Evolutionary conservation across 495 filamentous ascomycete genomes (phyloP), one percentile per base, ranked within the genome.

Genomic region (Aspergillus coremiiformis): DNA sequence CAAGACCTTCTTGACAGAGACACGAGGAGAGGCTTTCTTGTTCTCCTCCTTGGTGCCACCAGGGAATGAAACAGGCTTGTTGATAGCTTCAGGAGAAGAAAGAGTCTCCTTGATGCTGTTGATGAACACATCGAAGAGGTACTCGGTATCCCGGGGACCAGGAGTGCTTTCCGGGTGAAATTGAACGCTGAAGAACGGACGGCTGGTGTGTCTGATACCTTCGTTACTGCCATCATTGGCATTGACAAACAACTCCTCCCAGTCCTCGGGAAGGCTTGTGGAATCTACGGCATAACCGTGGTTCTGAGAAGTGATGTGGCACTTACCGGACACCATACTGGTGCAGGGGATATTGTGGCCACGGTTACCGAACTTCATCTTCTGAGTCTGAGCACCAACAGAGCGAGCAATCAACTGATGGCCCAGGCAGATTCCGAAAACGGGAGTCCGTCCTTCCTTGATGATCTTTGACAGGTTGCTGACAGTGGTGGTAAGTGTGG

Each of bases 341-440:
- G 91, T 97, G 75, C 93, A 96, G 22, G 93, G 93, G 63, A 98
- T 96, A 66, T 98, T 98, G 76, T 96, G 90, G 32, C 93, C 93
- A 60, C 93, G 87, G 71, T 98, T 98, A 70, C 93, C 93, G 62
- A 96, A 98, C 76, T 96, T 96, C 87, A 98, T 94, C 74, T 98
- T 98, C 51, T 74, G 64, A 2, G 93, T 98, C 26, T 80, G 78
- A 32, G 92, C 93, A 47, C 93, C 93, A 19, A 90, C 85, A 22
- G 93, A 89, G 54, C 93, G 81, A 17, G 93, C 89, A 33, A 98
- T 84, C 49, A 98, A 77, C 70, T 97, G 93, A 64, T 98, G 93
- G 46, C 93, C 93, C 52, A 98, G 71, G 72, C 93, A 98, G 58
- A 98, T 98, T 64, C 91, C 93, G 58, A 98, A 97, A 27, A 98